Evolutionary conservation across 129 eudicot genomes (phyloP).

Genomic region (Arctium minus): DNA sequence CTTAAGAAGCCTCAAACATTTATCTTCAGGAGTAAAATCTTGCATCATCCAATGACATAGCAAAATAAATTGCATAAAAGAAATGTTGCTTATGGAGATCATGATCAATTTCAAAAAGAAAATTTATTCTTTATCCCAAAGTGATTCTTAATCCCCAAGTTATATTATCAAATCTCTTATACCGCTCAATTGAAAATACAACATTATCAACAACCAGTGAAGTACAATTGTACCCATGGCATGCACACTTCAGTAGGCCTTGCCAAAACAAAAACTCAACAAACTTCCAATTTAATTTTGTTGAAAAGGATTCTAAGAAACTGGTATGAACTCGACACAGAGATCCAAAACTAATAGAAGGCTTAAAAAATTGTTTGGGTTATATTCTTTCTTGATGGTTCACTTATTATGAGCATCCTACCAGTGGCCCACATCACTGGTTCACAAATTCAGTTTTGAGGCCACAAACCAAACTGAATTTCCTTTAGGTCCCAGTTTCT

Average conservation of each 20-base stretch:
- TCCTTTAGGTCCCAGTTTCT: background rate
- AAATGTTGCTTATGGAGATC: background rate
- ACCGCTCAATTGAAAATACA: background rate
- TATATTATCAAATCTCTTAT: background rate
- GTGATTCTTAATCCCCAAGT: background rate
- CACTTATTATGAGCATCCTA: background rate
- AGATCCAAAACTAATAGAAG: background rate
- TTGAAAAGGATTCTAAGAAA: background rate
- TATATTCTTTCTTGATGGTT: background rate
- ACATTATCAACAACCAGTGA: background rate
- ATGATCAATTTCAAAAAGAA: background rate
- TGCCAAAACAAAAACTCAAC: background rate
- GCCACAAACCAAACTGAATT: background rate
- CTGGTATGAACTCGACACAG: background rate
- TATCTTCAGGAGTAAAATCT: conserved; percentile 1
- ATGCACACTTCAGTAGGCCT: background rate
- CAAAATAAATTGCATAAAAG: background rate
- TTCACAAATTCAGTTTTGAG: background rate
- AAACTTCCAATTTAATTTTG: background rate
- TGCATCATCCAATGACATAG: conserved; percentile 4
- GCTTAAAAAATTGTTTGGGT: background rate
- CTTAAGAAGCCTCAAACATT: background rate
- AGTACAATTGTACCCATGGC: background rate
- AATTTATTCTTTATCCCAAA: background rate
- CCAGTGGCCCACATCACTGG: background rate